These are phyloP conservation scores for Lentinula edodes DNA, from an alignment of 768 basidiomycete genomes.

Conservation along the genomic window DNA sequence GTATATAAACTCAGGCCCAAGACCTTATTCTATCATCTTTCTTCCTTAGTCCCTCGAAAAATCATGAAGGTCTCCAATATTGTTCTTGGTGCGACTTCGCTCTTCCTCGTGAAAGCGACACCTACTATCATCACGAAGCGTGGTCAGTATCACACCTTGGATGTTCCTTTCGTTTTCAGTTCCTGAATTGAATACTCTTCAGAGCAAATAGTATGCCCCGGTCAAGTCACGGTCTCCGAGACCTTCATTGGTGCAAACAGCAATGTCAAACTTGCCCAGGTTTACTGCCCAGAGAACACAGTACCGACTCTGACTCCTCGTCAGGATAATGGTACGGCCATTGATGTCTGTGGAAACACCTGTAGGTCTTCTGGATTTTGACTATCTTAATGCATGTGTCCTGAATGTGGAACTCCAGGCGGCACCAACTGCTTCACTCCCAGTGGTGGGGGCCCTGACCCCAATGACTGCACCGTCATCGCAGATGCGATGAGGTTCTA, in stretches of 20 bases:
- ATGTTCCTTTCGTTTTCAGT: not conserved
- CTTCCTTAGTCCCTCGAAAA: not conserved
- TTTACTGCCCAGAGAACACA: conserved; percentile 23
- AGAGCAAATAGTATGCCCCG: not conserved
- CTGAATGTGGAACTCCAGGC: conserved; percentile 13
- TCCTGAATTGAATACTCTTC: not conserved
- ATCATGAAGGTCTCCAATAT: not conserved
- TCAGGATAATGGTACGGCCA: not conserved
- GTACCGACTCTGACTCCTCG: not conserved
- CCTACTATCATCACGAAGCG: not conserved
- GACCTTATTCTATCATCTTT: not conserved
- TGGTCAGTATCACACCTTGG: not conserved
- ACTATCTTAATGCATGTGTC: not conserved
- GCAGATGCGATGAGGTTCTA: conserved; percentile 43
- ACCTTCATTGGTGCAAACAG: conserved; percentile 34
- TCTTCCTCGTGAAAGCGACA: not conserved
- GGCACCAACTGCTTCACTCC: conserved; percentile 40
- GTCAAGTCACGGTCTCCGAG: conserved; percentile 13
- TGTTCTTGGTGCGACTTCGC: not conserved
- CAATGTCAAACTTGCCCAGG: conserved; percentile 33
- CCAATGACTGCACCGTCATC: conserved; percentile 43
- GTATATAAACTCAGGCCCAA: not conserved
- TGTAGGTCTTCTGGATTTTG: conserved; percentile 8
- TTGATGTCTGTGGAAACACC: conserved; percentile 1
- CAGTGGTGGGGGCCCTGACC: conserved; percentile 40